Conservation (phyloP, 2,329 filamentous ascomycete genomes). For the Paraphaeosphaeria minitans region DNA sequence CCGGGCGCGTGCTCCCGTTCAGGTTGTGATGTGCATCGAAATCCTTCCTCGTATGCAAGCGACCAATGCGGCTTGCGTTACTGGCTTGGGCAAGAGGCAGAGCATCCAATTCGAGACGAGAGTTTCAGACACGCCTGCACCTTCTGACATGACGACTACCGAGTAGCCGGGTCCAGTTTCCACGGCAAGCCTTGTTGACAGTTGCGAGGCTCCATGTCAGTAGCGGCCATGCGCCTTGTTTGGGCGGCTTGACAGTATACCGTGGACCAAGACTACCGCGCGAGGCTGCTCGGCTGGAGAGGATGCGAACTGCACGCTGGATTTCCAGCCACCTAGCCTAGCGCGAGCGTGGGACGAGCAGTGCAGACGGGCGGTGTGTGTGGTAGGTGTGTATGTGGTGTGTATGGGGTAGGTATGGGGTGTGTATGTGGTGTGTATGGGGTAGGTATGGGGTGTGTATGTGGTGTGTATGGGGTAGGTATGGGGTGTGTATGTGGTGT, state of each 20-base stretch:
- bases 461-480: too few relatives aligned
- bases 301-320: too few relatives aligned
- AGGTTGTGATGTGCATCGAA: not conserved
- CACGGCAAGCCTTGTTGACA: not conserved
- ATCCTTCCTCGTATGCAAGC: constrained; percentile 25
- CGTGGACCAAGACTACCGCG: too few relatives aligned
- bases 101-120: constrained; percentile 13
- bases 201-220: not conserved
- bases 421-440: too few relatives aligned
- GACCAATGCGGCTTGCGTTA: constrained; percentile 17
- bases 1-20: constrained; percentile 16
- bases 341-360: constrained; percentile 1
- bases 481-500: too few relatives aligned
- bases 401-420: too few relatives aligned
- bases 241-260: constrained; percentile 7
- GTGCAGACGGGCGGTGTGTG: not conserved
- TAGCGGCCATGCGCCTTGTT: not conserved
- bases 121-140: not conserved
- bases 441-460: too few relatives aligned
- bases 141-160: constrained; percentile 10
- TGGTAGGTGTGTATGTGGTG: not conserved
- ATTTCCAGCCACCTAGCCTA: too few relatives aligned
- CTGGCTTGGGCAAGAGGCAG: constrained; percentile 11
- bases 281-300: too few relatives aligned
- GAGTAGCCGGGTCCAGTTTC: constrained; percentile 1